Base-by-base conservation (phyloP, 495 filamentous ascomycete species). In the Tuber borchii region DNA sequence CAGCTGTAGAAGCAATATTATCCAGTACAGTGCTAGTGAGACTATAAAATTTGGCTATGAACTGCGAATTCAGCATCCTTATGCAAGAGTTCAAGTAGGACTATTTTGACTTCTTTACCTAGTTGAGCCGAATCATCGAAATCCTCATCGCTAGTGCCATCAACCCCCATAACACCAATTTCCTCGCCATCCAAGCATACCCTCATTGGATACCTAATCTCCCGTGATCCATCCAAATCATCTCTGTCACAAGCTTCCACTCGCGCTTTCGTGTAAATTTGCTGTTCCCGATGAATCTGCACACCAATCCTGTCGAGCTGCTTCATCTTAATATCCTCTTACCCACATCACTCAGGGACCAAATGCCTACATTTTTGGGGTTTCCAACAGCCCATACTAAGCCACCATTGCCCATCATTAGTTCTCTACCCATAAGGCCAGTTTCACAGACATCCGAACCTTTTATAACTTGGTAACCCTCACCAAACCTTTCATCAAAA, bases 11-110 rank as follows among this genome's bases (percentile, higher is more conserved):
- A 40, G 51, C 12, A 43, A 79, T 70, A 20, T 48, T 75, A 17
- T 46, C 45, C 19, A 79, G 61, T 16, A 79, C 76, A 44, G 44
- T 72, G 5, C 16, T 56, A 12, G 78, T 79, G 17, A 79, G 69
- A 34, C 72, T 65, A 45, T 79, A 75, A 37, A 79, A 79, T 16
- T 72, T 79, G 34, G 69, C 78, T 79, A 43, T 61, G 31, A 3
- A 31, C 51, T 12, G 2, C 9, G 10, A 61, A 61, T 26, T 61
- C 31, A 61, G 51, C 12, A 61, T 6, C 3, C n/a, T 26, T 12
- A 16, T 61, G n/a, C 2, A 31, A 31, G 2, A 40, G 39, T 2
- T 40, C 39, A 40, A 6, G 39, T 40, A 6, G 39, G 39, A 4
- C 39, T 6, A 40, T 40, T 40, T 40, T 40, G 39, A 5, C 39